Evolutionary conservation across 2,329 filamentous ascomycete genomes (phyloP), one percentile per base, ranked within the genome.

Genomic region (Scedosporium boydii): DNA sequence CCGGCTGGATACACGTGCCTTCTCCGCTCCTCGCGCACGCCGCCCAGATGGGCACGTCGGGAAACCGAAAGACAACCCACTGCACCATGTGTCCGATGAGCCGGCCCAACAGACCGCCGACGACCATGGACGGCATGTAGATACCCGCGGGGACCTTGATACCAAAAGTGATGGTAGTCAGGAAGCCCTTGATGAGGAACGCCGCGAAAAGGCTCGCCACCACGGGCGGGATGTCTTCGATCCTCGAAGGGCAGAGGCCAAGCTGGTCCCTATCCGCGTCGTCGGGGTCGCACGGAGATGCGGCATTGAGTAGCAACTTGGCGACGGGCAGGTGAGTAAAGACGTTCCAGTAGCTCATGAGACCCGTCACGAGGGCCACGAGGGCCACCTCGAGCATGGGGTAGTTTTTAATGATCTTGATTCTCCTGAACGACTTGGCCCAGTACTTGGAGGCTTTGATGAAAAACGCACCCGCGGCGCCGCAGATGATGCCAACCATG

Each of bases 51-150:
- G 84, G 78, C 70, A 87, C 88, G 62, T 86, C 76, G 0, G 91
- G 89, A 69, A 87, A 89, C 34, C 82, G 82, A 63, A 96, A 80
- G 5, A 93, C 91, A 60, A 90, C 75, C 75, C 89, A 92, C 72
- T 98, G 93, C 0, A 93, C 86, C 6, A 87, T 74, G 72, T 98
- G 95, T 1, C 95, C 95, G 12, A 96, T 84, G 55, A 95, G 87
- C 6, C 93, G 87, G 34, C 93, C 93, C 78, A 96, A 87, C 18
- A 99, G 78, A 70, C 95, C 95, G 66, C 95, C 95, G 18, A 98
- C 91, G 29, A 98, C 95, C 95, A 99, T 99, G 68, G 93, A 97
- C 3, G 95, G 95, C 1, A 99, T 93, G 69, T 99, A 99, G 68
- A 99, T 97, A 66, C 95, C 95, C 1, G 93, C 92, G 9, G 95